Base-by-base conservation (phyloP, 768 basidiomycete species). In the Favolaschia claudopus region DNA sequence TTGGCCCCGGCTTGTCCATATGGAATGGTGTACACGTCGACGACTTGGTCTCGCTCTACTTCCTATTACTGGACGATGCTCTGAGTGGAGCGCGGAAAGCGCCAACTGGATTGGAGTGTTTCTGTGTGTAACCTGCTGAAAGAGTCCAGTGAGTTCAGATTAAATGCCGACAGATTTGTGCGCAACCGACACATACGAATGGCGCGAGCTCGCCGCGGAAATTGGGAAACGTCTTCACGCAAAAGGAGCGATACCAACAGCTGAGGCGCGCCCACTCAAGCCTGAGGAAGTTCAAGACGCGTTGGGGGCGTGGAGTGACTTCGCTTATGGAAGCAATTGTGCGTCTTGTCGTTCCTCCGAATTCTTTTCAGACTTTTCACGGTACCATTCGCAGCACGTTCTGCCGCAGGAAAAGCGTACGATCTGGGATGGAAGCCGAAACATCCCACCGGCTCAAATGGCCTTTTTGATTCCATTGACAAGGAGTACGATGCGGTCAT, bases 1-100 rank as follows among this genome's bases (percentile, higher is more conserved):
- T 65, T 3, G 64, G 64, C 14, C 50, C 63, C 17, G 64, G 64
- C 1, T 48, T 55, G 4, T 31, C 60, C 12, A 44, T 65, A 52
- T 65, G 64, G 64, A 65, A 65, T 17, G 64, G 56, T 2, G 64
- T 65, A 0, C 60, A 65, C n/a, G 52, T 65, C 2, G 39, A 65
- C 19, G 64, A 65, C 20, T 53, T 65, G 31, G 60, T 59, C 8
- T 32, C 64, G 46, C 55, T 76, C 17, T 74, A 66, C 55, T 60
- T 70, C 37, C 44, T 70, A 13, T 55, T 75, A 17, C 67, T 76
- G 28, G 75, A 75, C 47, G 72, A 69, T 17, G 65, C 63, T 14
- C 55, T 66, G 44, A 61, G 29, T 22, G 67, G 67, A 0, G 36
- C 22, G 0, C 45, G 51, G 4, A 59, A 53, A 20, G 64, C 67